phyloP scores from a whole-genome alignment of 768 basidiomycete genomes.

The Tricholomella constricta region DNA sequence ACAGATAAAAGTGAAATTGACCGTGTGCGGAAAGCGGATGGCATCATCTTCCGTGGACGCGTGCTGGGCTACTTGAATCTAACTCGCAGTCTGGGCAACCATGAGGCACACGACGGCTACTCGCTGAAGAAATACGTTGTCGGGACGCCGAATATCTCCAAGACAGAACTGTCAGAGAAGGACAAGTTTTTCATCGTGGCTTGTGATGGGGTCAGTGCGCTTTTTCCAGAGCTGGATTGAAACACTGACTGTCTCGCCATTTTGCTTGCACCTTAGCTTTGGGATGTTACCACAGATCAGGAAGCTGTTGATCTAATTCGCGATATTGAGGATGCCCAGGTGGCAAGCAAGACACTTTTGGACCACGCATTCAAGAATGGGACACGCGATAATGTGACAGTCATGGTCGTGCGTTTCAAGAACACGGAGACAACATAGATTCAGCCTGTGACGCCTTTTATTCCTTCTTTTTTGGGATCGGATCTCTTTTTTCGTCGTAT shows the following conservation, averaged over 20 bases:
- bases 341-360: slow-evolving; percentile 16
- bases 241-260: no score
- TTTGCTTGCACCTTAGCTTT: slow-evolving; percentile 9
- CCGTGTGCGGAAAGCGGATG: slow-evolving; percentile 14
- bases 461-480: background rate
- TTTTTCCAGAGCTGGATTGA: no score
- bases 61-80: slow-evolving; percentile 18
- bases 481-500: background rate
- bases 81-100: slow-evolving; percentile 18
- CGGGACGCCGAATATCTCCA: slow-evolving; percentile 11
- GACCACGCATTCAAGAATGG: slow-evolving; percentile 13
- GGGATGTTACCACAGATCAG: slow-evolving; percentile 18
- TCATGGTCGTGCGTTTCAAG: slow-evolving; percentile 18
- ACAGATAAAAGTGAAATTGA: slow-evolving; percentile 12
- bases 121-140: slow-evolving; percentile 18
- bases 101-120: slow-evolving; percentile 17
- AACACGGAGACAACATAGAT: background rate
- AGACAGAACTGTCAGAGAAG: slow-evolving; percentile 4
- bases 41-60: slow-evolving; percentile 18
- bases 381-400: slow-evolving; percentile 20
- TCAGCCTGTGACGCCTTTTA: no score
- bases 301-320: slow-evolving; percentile 14
- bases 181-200: slow-evolving; percentile 18
- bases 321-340: slow-evolving; percentile 8
- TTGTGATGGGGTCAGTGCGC: slow-evolving; percentile 16